Conservation (phyloP, 2,329 filamentous ascomycete genomes). For the Xylaria hypoxylon region DNA sequence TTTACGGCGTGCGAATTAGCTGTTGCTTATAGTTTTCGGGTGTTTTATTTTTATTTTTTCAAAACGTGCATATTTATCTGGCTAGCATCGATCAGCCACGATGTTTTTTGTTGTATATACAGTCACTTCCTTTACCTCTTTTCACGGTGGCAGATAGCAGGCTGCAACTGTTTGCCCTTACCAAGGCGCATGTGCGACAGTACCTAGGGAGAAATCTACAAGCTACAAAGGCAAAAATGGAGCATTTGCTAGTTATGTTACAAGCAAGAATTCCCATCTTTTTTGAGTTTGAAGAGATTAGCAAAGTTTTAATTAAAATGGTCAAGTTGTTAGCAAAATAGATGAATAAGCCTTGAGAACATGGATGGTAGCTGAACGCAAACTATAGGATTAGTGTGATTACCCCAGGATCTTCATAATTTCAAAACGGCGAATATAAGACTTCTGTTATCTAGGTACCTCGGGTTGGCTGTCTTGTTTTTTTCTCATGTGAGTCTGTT, state of each 20-base stretch:
- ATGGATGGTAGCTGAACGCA: no score
- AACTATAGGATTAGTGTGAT: no score
- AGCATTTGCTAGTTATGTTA: neutral
- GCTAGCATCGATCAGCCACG: constrained; percentile 10
- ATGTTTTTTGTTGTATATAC: constrained; percentile 36
- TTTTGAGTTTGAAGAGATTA: no score
- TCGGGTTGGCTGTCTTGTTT: no score
- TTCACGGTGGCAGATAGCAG: constrained; percentile 14
- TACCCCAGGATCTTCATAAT: no score
- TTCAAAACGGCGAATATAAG: no score
- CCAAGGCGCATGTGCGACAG: constrained; percentile 23
- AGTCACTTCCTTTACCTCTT: constrained; percentile 28
- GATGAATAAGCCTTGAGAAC: no score
- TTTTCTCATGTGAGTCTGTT: no score
- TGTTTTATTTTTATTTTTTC: neutral
- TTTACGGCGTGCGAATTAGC: neutral
- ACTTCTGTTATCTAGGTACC: no score
- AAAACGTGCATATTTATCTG: constrained; percentile 34
- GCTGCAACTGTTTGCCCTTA: constrained; percentile 17
- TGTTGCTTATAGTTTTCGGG: constrained; percentile 4
- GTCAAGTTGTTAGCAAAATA: no score
- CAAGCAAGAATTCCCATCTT: no score
- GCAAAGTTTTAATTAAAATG: no score
- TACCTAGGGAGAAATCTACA: constrained; percentile 18
- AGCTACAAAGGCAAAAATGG: constrained; percentile 10